A percentile compares a stretch with the other conserved stretches of the same genome.
Conservation (phyloP, 2,329 filamentous ascomycete species). For the Alternaria postmessia region DNA sequence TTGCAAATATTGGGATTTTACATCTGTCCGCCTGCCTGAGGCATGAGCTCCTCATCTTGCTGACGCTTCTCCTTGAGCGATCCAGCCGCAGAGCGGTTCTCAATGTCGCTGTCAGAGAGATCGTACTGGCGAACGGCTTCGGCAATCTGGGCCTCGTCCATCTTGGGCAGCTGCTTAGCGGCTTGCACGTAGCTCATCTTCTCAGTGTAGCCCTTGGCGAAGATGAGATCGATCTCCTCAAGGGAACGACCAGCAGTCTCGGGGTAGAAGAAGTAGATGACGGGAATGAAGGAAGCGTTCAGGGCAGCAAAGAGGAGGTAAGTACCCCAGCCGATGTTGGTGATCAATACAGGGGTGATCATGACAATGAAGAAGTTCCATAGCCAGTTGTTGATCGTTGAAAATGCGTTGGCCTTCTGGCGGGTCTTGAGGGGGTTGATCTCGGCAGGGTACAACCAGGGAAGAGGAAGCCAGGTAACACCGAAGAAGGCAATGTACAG, state of each 20-base stretch:
- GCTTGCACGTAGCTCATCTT: slow-evolving; percentile 50
- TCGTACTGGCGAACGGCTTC: slow-evolving; percentile 46
- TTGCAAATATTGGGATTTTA: slow-evolving; percentile 10
- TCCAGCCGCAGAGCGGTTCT: slow-evolving; percentile 36
- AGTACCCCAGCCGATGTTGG: slow-evolving; percentile 50
- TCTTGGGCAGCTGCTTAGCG: slow-evolving; percentile 46
- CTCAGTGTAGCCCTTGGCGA: slow-evolving; percentile 50
- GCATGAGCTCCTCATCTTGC: slow-evolving; percentile 31
- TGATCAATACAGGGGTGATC: slow-evolving; percentile 54
- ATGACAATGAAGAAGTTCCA: slow-evolving; percentile 59
- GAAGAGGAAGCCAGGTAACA: slow-evolving; percentile 69
- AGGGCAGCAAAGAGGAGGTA: slow-evolving; percentile 61
- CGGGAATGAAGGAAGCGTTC: slow-evolving; percentile 61
- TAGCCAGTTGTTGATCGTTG: slow-evolving; percentile 61
- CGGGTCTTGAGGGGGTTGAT: slow-evolving; percentile 64
- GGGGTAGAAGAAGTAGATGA: slow-evolving; percentile 65
- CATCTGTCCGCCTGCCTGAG: slow-evolving; percentile 22
- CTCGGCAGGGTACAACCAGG: slow-evolving; percentile 65
- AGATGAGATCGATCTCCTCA: slow-evolving; percentile 63
- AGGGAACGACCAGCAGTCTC: slow-evolving; percentile 61
- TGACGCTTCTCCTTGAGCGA: slow-evolving; percentile 36
- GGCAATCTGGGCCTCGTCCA: slow-evolving; percentile 47
- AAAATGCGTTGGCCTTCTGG: slow-evolving; percentile 64
- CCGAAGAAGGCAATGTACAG: slow-evolving; percentile 75
- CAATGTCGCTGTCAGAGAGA: slow-evolving; percentile 42